These are phyloP conservation scores for Xylaria telfairii DNA, from an alignment of 495 filamentous ascomycete genomes.

Conservation along the genomic window DNA sequence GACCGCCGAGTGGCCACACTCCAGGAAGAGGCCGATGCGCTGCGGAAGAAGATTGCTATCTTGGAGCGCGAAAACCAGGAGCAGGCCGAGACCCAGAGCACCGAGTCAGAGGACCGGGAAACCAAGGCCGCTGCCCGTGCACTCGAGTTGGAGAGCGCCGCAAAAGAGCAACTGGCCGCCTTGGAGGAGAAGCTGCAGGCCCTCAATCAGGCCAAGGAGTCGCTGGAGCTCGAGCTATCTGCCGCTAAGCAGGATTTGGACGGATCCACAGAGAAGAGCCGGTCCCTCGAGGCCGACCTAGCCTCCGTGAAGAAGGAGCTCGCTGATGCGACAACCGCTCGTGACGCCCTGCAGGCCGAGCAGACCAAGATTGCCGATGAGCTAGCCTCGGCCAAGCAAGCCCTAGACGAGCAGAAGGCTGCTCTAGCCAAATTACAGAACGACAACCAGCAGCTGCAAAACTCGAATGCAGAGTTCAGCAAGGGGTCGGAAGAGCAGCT, in stretches of 20 bases:
- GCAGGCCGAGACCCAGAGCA: constrained; percentile 5
- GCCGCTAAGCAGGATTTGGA: constrained; percentile 21
- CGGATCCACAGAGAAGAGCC: constrained; percentile 3
- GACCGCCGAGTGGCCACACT: constrained; percentile 16
- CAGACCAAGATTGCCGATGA: constrained; percentile 19
- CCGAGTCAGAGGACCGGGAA: neutral
- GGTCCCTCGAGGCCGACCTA: constrained; percentile 15
- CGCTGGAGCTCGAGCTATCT: constrained; percentile 20
- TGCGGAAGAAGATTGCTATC: constrained; percentile 21
- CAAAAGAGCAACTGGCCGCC: constrained; percentile 12
- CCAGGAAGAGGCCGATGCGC: constrained; percentile 23
- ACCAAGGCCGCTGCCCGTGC: constrained; percentile 17
- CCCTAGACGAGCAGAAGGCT: constrained; percentile 21
- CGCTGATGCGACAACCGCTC: constrained; percentile 6
- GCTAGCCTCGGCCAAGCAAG: constrained; percentile 22
- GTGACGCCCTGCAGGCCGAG: constrained; percentile 18
- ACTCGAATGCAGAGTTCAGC: neutral
- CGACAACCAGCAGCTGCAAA: constrained; percentile 13
- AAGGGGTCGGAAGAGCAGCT: constrained; percentile 19
- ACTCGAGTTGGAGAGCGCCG: constrained; percentile 18
- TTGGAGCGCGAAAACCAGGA: constrained; percentile 19
- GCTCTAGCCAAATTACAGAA: constrained; percentile 15
- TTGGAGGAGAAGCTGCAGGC: constrained; percentile 20
- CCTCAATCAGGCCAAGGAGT: constrained; percentile 17
- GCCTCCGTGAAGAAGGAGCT: constrained; percentile 23